Conservation (phyloP, 2,329 filamentous ascomycete species). For the Cercospora sojina region DNA sequence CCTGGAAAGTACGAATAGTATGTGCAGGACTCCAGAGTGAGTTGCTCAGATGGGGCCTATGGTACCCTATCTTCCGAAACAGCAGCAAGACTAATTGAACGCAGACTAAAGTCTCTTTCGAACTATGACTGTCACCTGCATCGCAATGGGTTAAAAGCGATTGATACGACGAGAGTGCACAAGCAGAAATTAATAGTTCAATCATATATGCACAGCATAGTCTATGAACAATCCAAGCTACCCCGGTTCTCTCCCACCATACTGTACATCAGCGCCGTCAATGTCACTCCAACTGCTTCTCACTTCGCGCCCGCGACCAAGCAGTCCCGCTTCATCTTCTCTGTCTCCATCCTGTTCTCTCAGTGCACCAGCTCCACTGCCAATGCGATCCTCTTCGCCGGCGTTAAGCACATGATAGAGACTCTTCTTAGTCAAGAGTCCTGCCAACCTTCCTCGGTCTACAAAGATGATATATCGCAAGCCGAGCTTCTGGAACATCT, state of each 20-base stretch:
- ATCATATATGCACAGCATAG: neutral
- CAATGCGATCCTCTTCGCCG: conserved; percentile 45
- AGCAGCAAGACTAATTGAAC: neutral
- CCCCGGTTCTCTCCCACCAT: neutral
- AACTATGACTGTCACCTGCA: neutral
- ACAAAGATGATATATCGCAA: conserved; percentile 86
- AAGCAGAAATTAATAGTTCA: neutral
- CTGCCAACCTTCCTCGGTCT: conserved; percentile 76
- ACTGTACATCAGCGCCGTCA: neutral
- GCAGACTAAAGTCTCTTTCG: neutral
- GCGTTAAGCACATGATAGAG: conserved; percentile 90
- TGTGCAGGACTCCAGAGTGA: neutral
- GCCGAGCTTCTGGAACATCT: conserved; percentile 92
- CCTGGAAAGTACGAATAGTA: neutral
- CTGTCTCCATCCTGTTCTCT: conserved; percentile 40
- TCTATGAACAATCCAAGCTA: neutral
- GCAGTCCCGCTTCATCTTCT: conserved; percentile 43
- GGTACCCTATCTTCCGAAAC: neutral
- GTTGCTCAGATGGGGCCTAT: neutral
- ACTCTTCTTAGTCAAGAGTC: conserved; percentile 94
- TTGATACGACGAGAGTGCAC: neutral
- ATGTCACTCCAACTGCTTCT: conserved; percentile 6
- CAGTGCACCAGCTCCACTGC: conserved; percentile 36
- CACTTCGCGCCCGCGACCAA: conserved; percentile 22
- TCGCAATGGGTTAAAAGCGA: neutral